Evolutionary conservation across 257 asterid genomes (phyloP), one percentile per base, ranked within the genome.

Genomic region (Ocimum tenuiflorum): DNA sequence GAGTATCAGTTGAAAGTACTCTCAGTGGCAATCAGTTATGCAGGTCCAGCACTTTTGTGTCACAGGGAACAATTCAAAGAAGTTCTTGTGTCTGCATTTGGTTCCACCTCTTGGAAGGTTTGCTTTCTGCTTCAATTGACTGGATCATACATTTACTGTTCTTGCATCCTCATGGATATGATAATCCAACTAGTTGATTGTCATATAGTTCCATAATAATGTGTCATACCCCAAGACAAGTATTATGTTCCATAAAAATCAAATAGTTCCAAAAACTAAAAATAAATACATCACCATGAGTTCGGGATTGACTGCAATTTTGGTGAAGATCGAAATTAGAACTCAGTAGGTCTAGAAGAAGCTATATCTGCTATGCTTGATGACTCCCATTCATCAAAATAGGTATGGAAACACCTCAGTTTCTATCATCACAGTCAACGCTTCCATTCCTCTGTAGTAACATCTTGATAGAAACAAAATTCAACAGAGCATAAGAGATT

Each of bases 41-140:
- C 87, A 68, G 99, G 97, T 67, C 89, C 96, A 51, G 75, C 94
- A 35, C 85, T 94, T 67, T 83, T 94, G 70, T 75, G 51, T 64
- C 83, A 78, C 84, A 86, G 80, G 80, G 87, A 90, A 17, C 84
- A 84, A 70, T 85, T 94, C 71, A 88, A 88, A 79, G 96, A 88
- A 85, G 90, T 83, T 67, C 86, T 94, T 57, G 74, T 31, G 76
- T 86, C 86, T 59, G 97, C 97, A 24, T 94, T 90, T 57, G 90
- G 86, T 83, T 88, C 99, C 1, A 87, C 95, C 46, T 94, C 99
- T 63, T 94, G 99, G 99, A 94, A 94, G 99, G 99, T 90, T 62
- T 65, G 73, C 58, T 68, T 70, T 68, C 67, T 72, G 51, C 77
- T 74, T 43, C 66, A n/a, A 13, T 35, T 15, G 23, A 41, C 53